These are phyloP conservation scores for Alternaria gaisen DNA, from an alignment of 2,329 filamentous ascomycete genomes.

Conservation along the genomic window DNA sequence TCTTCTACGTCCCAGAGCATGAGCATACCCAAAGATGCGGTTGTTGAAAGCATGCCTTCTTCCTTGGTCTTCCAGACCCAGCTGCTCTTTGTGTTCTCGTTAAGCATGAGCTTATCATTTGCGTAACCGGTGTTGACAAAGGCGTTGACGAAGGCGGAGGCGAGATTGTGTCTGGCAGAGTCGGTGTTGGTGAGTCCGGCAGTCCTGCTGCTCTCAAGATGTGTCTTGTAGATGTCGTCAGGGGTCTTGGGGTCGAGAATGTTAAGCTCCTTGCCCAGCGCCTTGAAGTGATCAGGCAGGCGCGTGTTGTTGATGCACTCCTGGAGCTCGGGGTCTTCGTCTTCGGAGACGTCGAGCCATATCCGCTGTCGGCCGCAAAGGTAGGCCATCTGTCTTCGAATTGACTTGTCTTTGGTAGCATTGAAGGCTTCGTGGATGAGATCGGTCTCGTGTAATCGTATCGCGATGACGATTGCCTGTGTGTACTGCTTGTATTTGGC, in stretches of 20 bases:
- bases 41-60: constrained; percentile 95
- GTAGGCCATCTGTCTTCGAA: constrained; percentile 95
- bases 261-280: constrained; percentile 93
- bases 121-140: constrained; percentile 97
- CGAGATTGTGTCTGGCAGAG: constrained; percentile 93
- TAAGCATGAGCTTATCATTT: constrained; percentile 97
- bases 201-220: constrained; percentile 93
- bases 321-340: constrained; percentile 76
- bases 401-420: constrained; percentile 77
- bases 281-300: constrained; percentile 91
- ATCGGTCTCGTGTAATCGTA: constrained; percentile 86
- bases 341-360: constrained; percentile 75
- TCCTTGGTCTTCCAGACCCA: constrained; percentile 99
- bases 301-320: constrained; percentile 90
- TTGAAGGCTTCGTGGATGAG: constrained; percentile 85
- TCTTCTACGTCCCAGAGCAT: constrained; percentile 93
- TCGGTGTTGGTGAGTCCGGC: constrained; percentile 94
- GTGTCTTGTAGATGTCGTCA: constrained; percentile 99
- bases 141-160: constrained; percentile 94
- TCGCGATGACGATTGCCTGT: constrained; percentile 92
- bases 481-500: constrained; percentile 90
- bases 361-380: constrained; percentile 92
- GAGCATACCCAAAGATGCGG: constrained; percentile 90
- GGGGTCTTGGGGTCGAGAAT: constrained; percentile 96
- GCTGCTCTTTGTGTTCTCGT: constrained; percentile 80